These are phyloP conservation scores for Alternaria viburni DNA, from an alignment of 2,329 filamentous ascomycete genomes.

Conservation along the genomic window DNA sequence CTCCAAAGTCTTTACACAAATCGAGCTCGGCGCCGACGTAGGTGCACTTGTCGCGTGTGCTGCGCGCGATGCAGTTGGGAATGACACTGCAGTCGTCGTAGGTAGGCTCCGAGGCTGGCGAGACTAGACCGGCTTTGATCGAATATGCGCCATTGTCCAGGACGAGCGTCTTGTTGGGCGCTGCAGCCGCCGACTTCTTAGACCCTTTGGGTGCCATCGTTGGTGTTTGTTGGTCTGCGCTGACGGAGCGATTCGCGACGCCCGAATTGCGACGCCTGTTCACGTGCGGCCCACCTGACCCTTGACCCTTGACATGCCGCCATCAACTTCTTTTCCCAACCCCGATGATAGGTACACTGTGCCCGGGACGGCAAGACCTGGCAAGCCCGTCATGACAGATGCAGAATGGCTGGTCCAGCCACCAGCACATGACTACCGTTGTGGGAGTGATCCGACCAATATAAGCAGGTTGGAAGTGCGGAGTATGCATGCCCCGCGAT, in stretches of 20 bases:
- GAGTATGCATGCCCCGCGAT: slow-evolving; percentile 5
- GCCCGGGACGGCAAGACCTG: background rate
- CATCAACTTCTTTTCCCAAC: background rate
- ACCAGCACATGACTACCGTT: background rate
- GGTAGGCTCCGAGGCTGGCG: slow-evolving; percentile 29
- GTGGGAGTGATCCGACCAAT: background rate
- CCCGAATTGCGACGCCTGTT: slow-evolving; percentile 4
- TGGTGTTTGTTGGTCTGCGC: slow-evolving; percentile 1
- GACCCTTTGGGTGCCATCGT: slow-evolving; percentile 43
- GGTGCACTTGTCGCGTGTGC: slow-evolving; percentile 74
- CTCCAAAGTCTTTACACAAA: slow-evolving; percentile 85
- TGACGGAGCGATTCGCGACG: background rate
- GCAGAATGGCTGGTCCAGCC: background rate
- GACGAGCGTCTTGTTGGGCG: slow-evolving; percentile 68
- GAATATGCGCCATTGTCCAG: slow-evolving; percentile 93
- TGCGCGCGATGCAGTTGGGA: slow-evolving; percentile 86
- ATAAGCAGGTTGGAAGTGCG: background rate
- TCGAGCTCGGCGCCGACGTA: slow-evolving; percentile 82
- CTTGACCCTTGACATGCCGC: background rate
- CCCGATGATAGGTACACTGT: too few species aligned
- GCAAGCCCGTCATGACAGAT: background rate
- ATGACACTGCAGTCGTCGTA: slow-evolving; percentile 67
- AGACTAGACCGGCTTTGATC: slow-evolving; percentile 83
- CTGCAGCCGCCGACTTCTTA: slow-evolving; percentile 30
- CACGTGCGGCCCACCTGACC: slow-evolving; percentile 6